These are phyloP conservation scores for Rhododendron griersonianum DNA, from an alignment of 148 eudicot genomes.

Conservation along the genomic window DNA sequence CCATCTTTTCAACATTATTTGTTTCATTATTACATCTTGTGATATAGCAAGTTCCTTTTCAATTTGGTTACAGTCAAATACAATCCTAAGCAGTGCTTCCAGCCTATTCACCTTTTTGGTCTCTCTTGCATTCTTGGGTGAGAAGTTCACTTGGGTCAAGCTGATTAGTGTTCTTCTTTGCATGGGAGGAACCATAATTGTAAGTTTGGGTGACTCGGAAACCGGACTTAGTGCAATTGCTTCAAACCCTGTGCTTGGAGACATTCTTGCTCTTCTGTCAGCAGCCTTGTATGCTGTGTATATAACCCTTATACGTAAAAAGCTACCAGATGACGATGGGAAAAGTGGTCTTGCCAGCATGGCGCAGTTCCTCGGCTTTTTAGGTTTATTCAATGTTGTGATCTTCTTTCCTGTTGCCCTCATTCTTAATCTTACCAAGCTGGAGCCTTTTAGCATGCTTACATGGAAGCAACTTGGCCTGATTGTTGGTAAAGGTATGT, in stretches of 20 bases:
- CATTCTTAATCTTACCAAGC: conserved; percentile 52
- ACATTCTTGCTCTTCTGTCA: conserved; percentile 65
- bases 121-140: conserved; percentile 77
- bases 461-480: conserved; percentile 69
- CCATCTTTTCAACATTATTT: neutral
- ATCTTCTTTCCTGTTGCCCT: conserved; percentile 85
- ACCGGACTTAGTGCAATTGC: conserved; percentile 42
- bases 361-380: conserved; percentile 93
- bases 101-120: conserved; percentile 95
- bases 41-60: conserved; percentile 5
- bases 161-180: conserved; percentile 85
- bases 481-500: conserved; percentile 83
- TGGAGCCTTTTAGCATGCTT: conserved; percentile 56
- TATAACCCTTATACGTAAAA: conserved; percentile 77
- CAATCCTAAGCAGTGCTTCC: conserved; percentile 88
- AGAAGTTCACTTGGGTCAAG: conserved; percentile 91
- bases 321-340: conserved; percentile 64
- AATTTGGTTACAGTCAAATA: conserved; percentile 73
- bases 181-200: conserved; percentile 95
- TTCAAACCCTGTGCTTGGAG: conserved; percentile 78
- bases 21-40: neutral
- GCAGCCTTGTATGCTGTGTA: conserved; percentile 83
- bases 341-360: conserved; percentile 72
- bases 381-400: conserved; percentile 79
- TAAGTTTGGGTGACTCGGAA: conserved; percentile 84